Base-by-base conservation (phyloP, 257 asterid species). In the Lavandula angustifolia region DNA sequence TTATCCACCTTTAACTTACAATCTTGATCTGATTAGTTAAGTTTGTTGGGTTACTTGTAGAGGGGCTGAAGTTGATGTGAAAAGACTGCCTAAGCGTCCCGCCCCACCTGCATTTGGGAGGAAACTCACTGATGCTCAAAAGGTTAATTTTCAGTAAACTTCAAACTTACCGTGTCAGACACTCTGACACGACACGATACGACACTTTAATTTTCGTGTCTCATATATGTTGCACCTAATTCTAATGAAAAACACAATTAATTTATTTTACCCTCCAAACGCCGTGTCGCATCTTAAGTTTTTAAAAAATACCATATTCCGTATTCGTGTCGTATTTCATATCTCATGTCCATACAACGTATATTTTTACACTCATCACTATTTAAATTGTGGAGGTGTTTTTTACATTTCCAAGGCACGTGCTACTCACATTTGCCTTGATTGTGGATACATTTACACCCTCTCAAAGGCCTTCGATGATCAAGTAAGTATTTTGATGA, bases 361-460 rank as follows among this genome's bases (percentile, higher is more conserved):
- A 22, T 1, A 22, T 22, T 22, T 22, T 22, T 11, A 5, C 41
- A 37, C 41, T 37, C 37, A 1, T 33, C 49, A 4, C 33, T 29
- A 22, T 22, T 44, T 63, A 38, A 29, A 35, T 61, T 8, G 34
- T 62, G 38, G 49, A 17, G 33, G 32, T 18, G 7, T 63, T 33
- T 35, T 14, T 7, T 60, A 31, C 12, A 7, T 61, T 33, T 64
- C 62, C 47, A 87, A 92, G 99, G 86, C 82, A 3, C 86, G 97
- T 48, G 99, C 99, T 17, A 87, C 92, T 66, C 99, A 94, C 70
- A 94, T 90, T 60, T 94, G 99, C 89, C 92, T 94, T 7, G 99
- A 89, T 53, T 94, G 99, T 66, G 99, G 99, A 66, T 94, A 78
- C 82, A 87, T 94, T 43, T 94, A 94, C 84, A 90, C 94, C 17